phyloP scores from a whole-genome alignment of 352 stramenopile genomes.

The Elongisporangium anandrum region DNA sequence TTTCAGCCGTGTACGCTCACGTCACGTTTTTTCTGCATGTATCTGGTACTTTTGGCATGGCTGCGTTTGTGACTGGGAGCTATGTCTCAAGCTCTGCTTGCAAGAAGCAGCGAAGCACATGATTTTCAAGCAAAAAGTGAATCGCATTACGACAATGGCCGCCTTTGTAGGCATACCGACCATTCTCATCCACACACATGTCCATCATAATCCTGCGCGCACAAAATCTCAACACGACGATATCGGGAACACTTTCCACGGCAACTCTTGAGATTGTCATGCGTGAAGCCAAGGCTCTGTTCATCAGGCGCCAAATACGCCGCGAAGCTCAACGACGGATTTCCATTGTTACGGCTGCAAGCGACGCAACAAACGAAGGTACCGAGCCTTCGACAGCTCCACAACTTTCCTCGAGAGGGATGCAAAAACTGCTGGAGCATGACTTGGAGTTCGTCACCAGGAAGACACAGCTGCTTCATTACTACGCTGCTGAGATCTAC shows the following conservation, averaged over 20 bases:
- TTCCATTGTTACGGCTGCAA: no score
- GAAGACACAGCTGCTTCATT: conserved; percentile 13
- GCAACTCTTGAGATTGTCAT: conserved; percentile 20
- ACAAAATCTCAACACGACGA: conserved; percentile 11
- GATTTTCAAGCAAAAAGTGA: conserved; percentile 6
- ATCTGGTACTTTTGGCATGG: neutral
- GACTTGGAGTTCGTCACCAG: conserved; percentile 7
- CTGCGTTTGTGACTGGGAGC: conserved; percentile 4
- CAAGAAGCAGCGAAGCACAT: conserved; percentile 12
- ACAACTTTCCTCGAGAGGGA: neutral
- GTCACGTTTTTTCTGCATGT: neutral
- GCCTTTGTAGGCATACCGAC: conserved; percentile 20
- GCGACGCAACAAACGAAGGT: neutral
- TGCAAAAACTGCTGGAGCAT: neutral
- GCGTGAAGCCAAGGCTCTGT: conserved; percentile 14
- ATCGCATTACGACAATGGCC: conserved; percentile 9
- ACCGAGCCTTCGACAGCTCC: neutral
- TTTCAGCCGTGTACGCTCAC: conserved; percentile 3
- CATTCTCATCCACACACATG: conserved; percentile 36
- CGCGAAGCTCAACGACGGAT: neutral
- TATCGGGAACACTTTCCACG: conserved; percentile 13
- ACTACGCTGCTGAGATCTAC: conserved; percentile 22
- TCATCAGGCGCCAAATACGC: conserved; percentile 10
- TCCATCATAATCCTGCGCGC: conserved; percentile 25
- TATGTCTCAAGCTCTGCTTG: conserved; percentile 14